A percentile compares a stretch with the other conserved stretches of the same genome.
phyloP scores from a whole-genome alignment of 441 rosid genomes.

The Adansonia madagascariensis region DNA sequence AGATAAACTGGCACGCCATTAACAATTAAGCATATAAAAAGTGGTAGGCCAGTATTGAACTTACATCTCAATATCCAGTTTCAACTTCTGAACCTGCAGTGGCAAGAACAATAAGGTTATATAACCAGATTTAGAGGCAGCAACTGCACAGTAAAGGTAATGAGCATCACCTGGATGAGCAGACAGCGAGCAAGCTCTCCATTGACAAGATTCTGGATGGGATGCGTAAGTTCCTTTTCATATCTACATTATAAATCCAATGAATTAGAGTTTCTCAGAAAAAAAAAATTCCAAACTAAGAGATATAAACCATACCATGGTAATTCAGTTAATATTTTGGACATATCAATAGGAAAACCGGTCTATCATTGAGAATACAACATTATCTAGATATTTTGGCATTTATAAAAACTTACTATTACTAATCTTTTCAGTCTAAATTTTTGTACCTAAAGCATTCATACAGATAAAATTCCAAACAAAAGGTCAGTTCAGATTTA shows the following conservation, averaged over 20 bases:
- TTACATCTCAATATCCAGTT: constrained; percentile 93
- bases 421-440: not conserved
- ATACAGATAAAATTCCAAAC: not conserved
- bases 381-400: not conserved
- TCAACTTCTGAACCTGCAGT: constrained; percentile 95
- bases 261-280: constrained; percentile 13
- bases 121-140: constrained; percentile 31
- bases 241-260: constrained; percentile 54
- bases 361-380: not conserved
- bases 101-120: constrained; percentile 17
- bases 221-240: constrained; percentile 84
- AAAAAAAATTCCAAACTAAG: constrained; percentile 18
- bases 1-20: constrained; percentile 28
- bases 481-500: not conserved
- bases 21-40: constrained; percentile 25
- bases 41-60: constrained; percentile 38
- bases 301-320: not conserved
- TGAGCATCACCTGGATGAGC: constrained; percentile 81
- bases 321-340: constrained; percentile 3
- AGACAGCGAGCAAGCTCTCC: constrained; percentile 97
- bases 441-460: not conserved
- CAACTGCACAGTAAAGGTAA: constrained; percentile 17
- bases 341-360: not conserved
- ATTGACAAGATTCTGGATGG: constrained; percentile 82
- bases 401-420: constrained; percentile 6